Evolutionary conservation across 192 early-diverging fungal genomes (phyloP), one percentile per base, ranked within the genome.

Genomic region (Backusella macrospora): DNA sequence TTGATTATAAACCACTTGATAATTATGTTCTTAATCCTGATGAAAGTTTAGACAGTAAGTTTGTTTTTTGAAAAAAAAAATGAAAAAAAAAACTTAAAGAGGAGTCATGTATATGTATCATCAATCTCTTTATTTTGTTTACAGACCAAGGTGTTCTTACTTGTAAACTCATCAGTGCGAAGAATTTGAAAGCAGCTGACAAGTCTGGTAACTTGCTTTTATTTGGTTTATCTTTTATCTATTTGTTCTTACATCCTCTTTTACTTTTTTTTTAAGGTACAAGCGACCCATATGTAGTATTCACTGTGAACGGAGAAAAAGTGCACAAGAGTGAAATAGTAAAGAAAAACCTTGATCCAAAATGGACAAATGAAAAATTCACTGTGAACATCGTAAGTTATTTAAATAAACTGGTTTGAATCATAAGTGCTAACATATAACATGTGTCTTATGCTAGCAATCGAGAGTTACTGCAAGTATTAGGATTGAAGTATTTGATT

Each of bases 261-360:
- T 26, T 12, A 2, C 4, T 12, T 59, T 59, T 6, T 13, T 59
- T 59, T 59, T 4, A 23, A 59, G 90, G 90, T 26, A 89, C 83
- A 0, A 88, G 85, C n/a, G 90, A 92, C 69, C 90, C 91, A 43
- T 92, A 85, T 68, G 86, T 89, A 5, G 77, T 85, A 26, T 87
- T 91, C 42, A 72, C 76, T 48, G 47, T 89, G 1, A 88, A 90
- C 65, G 86, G 85, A 42, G 76, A 90, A 68, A 82, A 84, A 70
- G 83, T 91, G 70, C 79, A 82, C 79, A 87, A 85, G 71, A 87
- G 85, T 45, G 80, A 84, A 71, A 77, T 77, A 14, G 26, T 86
- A 21, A 90, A 91, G 70, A 90, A 92, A 82, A 87, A 82, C 44
- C 78, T 87, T 44, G 86, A 86, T 46, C 91, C 91, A 23, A 76